Conservation (phyloP, 768 basidiomycete genomes). For the Russula griseocarnosa region DNA sequence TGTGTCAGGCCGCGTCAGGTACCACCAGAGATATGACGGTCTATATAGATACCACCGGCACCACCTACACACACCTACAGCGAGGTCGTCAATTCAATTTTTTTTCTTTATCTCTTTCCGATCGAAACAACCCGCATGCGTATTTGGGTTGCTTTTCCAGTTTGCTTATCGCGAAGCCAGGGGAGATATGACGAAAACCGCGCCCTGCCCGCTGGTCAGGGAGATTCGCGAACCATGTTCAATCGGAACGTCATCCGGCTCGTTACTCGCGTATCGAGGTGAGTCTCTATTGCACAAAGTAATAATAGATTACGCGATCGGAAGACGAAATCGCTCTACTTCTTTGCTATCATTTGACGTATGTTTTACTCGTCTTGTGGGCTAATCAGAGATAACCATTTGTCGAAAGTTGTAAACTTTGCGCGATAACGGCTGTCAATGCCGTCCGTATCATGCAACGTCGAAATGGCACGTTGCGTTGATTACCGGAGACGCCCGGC, state of each 20-base stretch:
- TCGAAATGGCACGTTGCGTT: background rate
- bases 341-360: slow-evolving; percentile 18
- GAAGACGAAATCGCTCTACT: slow-evolving; percentile 3
- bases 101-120: background rate
- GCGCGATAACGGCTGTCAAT: background rate
- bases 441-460: background rate
- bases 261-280: background rate
- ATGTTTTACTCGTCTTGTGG: background rate
- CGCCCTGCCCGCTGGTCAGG: background rate
- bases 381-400: background rate
- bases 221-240: slow-evolving; percentile 14
- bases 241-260: slow-evolving; percentile 11
- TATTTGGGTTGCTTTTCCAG: background rate
- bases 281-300: background rate
- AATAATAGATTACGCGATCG: slow-evolving; percentile 7
- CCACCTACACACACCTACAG: background rate
- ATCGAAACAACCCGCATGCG: background rate
- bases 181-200: slow-evolving; percentile 7
- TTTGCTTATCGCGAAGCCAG: slow-evolving; percentile 23
- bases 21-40: background rate
- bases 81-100: background rate
- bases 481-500: background rate
- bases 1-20: too few species aligned
- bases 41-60: slow-evolving; percentile 7
- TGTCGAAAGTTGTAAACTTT: slow-evolving; percentile 13